Percentiles rank a stretch among this genome's conserved stretches.
phyloP scores from a whole-genome alignment of 768 basidiomycete species.

The Guyanaporus albipodus region DNA sequence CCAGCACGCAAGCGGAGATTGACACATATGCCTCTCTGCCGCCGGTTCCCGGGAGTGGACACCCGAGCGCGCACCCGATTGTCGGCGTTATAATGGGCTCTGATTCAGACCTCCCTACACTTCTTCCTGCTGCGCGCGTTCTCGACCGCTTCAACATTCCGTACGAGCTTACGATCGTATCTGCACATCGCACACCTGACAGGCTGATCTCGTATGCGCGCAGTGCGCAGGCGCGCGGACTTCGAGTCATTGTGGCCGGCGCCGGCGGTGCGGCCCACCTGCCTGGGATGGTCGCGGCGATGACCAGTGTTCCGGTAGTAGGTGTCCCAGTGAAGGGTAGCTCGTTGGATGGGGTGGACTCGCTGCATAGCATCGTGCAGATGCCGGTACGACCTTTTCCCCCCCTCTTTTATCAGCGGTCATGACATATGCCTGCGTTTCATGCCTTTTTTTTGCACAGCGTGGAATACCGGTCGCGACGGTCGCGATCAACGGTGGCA shows the following conservation, averaged over 20 bases:
- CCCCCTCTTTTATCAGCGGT: not conserved
- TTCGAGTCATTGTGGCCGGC: slow-evolving; percentile 83
- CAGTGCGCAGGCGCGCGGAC: slow-evolving; percentile 61
- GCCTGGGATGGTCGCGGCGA: slow-evolving; percentile 96
- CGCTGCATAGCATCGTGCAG: slow-evolving; percentile 96
- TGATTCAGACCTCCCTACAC: slow-evolving; percentile 93
- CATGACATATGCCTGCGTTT: not conserved
- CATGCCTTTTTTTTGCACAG: slow-evolving; percentile 39
- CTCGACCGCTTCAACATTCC: slow-evolving; percentile 80
- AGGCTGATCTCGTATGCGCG: slow-evolving; percentile 80
- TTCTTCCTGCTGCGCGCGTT: slow-evolving; percentile 84
- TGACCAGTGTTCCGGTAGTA: slow-evolving; percentile 89
- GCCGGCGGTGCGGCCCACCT: slow-evolving; percentile 99
- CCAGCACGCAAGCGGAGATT: slow-evolving; percentile 41
- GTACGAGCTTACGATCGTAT: slow-evolving; percentile 93
- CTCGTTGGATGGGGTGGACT: slow-evolving; percentile 91
- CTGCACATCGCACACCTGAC: slow-evolving; percentile 92
- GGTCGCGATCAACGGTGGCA: slow-evolving; percentile 93
- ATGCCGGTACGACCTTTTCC: slow-evolving; percentile 78
- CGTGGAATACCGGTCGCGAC: slow-evolving; percentile 96
- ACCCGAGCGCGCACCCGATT: slow-evolving; percentile 66
- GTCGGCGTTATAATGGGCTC: slow-evolving; percentile 98
- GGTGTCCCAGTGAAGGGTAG: slow-evolving; percentile 98
- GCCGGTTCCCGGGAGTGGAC: slow-evolving; percentile 43
- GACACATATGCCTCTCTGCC: slow-evolving; percentile 49